phyloP scores from a whole-genome alignment of 164 flowering plant genomes.

The Euptelea pleiosperma region DNA sequence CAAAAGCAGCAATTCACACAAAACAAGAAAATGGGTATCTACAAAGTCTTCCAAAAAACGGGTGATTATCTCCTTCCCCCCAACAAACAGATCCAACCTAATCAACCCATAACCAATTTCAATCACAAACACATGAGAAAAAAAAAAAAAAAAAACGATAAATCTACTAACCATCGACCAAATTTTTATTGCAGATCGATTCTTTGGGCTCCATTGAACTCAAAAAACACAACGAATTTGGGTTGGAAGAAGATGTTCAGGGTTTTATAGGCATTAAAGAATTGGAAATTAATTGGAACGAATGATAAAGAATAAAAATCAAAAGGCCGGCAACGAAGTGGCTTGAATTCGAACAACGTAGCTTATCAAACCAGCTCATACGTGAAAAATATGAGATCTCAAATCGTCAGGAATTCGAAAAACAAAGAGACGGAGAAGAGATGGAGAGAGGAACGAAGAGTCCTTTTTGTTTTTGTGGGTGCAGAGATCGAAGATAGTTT shows the following conservation, averaged over 20 bases:
- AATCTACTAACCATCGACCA: conserved; percentile 19
- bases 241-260: conserved; percentile 9
- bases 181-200: conserved; percentile 8
- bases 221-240: background rate
- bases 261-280: conserved; percentile 64
- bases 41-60: no score
- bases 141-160: background rate
- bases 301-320: conserved; percentile 65
- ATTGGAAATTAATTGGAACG: conserved; percentile 58
- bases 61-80: no score
- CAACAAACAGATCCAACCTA: no score
- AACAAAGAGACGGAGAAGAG: background rate
- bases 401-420: background rate
- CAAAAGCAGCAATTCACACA: no score
- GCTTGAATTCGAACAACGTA: conserved; percentile 59
- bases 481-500: no score
- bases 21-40: no score
- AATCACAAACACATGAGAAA: background rate
- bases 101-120: background rate
- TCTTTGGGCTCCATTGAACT: conserved; percentile 23
- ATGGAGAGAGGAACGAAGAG: background rate
- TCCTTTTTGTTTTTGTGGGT: background rate
- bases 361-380: conserved; percentile 67
- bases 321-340: conserved; percentile 73
- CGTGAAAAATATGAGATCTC: conserved; percentile 15